phyloP scores from a whole-genome alignment of 148 eudicot species.

The Linanthus parryae region DNA sequence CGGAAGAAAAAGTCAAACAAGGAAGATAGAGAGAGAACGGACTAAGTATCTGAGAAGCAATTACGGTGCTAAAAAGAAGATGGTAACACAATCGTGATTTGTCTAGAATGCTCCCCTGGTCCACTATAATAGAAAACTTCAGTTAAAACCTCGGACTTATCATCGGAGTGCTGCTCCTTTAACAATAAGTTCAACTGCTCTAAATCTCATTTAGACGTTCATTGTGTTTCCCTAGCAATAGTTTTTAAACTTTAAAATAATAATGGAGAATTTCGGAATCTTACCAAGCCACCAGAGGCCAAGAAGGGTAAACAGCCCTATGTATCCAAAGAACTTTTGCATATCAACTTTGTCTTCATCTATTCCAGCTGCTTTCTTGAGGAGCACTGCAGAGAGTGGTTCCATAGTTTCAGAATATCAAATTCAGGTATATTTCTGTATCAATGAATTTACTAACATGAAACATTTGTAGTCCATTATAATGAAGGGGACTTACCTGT shows the following conservation, averaged over 20 bases:
- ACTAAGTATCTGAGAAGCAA: too few relatives aligned
- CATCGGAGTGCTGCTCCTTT: neutral
- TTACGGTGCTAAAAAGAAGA: too few relatives aligned
- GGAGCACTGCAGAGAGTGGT: conserved; percentile 25
- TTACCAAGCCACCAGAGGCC: conserved; percentile 98
- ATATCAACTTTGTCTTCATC: conserved; percentile 35
- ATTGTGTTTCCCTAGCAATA: neutral
- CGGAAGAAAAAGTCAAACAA: too few relatives aligned
- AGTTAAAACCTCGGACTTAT: too few relatives aligned
- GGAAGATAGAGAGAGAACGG: too few relatives aligned
- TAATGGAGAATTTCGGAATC: conserved; percentile 2
- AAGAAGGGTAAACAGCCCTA: conserved; percentile 73
- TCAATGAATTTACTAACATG: neutral
- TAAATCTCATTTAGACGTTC: neutral
- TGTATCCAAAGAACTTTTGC: conserved; percentile 36
- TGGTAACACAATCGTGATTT: too few relatives aligned
- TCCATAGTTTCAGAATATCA: neutral
- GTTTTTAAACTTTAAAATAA: neutral
- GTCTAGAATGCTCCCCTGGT: too few relatives aligned
- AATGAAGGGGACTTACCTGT: conserved; percentile 16
- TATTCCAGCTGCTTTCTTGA: conserved; percentile 31
- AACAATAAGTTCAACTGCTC: neutral
- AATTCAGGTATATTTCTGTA: neutral
- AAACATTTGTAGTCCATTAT: neutral
- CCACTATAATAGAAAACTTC: neutral